phyloP scores from a whole-genome alignment of 306 rosid genomes.

The Malus sieversii region DNA sequence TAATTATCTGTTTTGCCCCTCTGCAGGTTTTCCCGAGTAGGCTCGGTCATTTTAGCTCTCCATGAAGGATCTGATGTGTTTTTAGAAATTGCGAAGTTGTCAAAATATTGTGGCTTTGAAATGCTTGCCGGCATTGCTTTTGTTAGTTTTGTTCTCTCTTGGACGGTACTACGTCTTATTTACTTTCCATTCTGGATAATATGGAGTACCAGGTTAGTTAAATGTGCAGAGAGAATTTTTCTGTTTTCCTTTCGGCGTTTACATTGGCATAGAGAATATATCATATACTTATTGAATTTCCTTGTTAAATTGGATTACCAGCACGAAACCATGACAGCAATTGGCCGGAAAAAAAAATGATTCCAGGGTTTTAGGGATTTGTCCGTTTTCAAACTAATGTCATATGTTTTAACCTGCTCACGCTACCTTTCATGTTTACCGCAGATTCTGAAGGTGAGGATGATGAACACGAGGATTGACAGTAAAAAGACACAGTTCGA shows the following conservation, averaged over 20 bases:
- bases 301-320: neutral
- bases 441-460: constrained; percentile 29
- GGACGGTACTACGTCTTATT: constrained; percentile 30
- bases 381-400: neutral
- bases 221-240: neutral
- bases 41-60: constrained; percentile 26
- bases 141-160: constrained; percentile 18
- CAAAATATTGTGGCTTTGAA: constrained; percentile 29
- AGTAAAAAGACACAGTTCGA: neutral
- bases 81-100: constrained; percentile 28
- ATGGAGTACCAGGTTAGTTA: constrained; percentile 32
- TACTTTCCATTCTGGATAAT: constrained; percentile 30
- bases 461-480: constrained; percentile 27
- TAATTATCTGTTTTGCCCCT: neutral
- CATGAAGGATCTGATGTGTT: constrained; percentile 37
- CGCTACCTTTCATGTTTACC: neutral
- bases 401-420: neutral
- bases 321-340: neutral
- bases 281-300: neutral
- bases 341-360: neutral
- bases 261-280: neutral
- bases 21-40: constrained; percentile 30
- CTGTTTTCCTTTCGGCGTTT: neutral
- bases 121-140: constrained; percentile 11
- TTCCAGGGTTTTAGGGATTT: neutral